Base-by-base conservation (phyloP, 2,329 filamentous ascomycete species). In the Leptodontidium sp. region DNA sequence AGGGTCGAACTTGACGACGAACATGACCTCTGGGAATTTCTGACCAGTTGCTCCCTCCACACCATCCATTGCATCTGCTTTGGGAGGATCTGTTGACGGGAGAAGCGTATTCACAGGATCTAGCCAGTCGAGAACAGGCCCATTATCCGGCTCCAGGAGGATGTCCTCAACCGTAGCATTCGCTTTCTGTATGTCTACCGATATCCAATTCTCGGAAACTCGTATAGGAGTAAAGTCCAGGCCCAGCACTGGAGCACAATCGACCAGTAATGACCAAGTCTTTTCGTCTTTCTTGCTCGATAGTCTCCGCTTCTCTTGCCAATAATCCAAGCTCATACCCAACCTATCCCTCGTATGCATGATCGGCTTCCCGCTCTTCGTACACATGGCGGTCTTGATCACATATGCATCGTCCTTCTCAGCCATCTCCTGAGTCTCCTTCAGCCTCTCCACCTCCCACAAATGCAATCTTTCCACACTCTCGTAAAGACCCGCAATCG, bases 241-340 rank as follows among this genome's bases (percentile, higher is more conserved):
- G 5, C 80, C 78, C 53, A 82, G 80, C 32, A 84, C 78, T 7
- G 85, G 77, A 4, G 84, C 84, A 76, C 91, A 93, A 70, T 90
- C 89, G 67, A 96, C 84, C 2, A 89, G 81, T 8, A 95, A 83
- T 0, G 87, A 88, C 87, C 91, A 94, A 2, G 88, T 84, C 68
- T 83, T 85, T 69, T 68, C 68, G 26, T 74, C 65, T 8, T 73
- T 70, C 58, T 64, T 70, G 38, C 15, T 49, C 45, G 24, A 85
- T 82, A 88, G 78, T 58, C 86, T 82, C 58, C 87, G 84, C 66
- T 84, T 82, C 73, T 90, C 85, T 78, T 88, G 90, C 93, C 93
- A 96, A 78, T 95, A 97, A 72, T 93, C 90, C 49, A 96, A 75
- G 61, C 87, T 88, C 66, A 95, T 81, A 0, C 93, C 93, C 32